Conservation (phyloP, 1,139 yeast genomes). For the Taphrina wiesneri region DNA sequence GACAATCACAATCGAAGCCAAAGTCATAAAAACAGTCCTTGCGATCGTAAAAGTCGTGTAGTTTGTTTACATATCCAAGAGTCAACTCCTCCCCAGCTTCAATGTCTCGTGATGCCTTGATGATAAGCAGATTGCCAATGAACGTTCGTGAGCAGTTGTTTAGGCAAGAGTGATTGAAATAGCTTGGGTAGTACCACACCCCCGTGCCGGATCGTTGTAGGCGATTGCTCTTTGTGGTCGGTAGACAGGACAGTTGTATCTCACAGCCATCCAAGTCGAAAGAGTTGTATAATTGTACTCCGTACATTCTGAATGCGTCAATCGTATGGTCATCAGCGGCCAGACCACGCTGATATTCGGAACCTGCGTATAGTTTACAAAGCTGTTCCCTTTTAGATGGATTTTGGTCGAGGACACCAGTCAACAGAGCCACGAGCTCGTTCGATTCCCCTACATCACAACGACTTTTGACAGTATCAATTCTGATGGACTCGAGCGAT, state of each 20-base stretch:
- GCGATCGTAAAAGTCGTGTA: constrained; percentile 1
- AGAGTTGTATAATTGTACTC: constrained; percentile 21
- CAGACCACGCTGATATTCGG: background rate
- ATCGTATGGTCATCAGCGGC: background rate
- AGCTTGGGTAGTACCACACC: constrained; percentile 24
- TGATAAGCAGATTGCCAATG: constrained; percentile 16
- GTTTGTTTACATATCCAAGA: constrained; percentile 19
- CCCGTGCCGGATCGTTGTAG: constrained; percentile 4
- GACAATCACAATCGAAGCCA: constrained; percentile 21
- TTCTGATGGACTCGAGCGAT: background rate
- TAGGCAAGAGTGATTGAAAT: constrained; percentile 30
- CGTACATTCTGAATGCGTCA: constrained; percentile 18
- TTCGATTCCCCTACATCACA: constrained; percentile 1
- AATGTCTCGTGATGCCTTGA: constrained; percentile 18
- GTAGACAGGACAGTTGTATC: constrained; percentile 8
- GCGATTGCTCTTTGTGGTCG: constrained; percentile 1
- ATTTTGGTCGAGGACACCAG: background rate
- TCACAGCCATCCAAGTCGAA: constrained; percentile 14
- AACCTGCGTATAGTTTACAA: constrained; percentile 17
- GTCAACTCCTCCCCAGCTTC: constrained; percentile 22
- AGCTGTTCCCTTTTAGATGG: background rate
- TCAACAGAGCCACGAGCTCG: background rate
- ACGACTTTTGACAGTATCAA: constrained; percentile 10
- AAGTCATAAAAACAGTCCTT: constrained; percentile 13
- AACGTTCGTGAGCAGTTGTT: constrained; percentile 25